Evolutionary conservation across 192 early-diverging fungal species (phyloP).

Genomic region (Bifiguratus adelaidae): DNA sequence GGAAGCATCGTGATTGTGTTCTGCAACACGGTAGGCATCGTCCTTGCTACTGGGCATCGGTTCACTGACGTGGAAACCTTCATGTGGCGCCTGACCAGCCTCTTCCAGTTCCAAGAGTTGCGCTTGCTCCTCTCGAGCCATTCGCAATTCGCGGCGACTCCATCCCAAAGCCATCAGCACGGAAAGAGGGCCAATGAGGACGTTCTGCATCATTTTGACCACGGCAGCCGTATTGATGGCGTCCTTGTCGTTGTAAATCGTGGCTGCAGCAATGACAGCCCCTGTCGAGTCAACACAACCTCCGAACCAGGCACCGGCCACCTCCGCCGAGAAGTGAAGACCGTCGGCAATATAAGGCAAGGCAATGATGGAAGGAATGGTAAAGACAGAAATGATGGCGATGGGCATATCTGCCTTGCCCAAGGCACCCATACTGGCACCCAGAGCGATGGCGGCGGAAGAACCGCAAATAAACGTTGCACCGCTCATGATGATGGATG

Average conservation of each 20-base stretch:
- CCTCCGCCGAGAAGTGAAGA: slow-evolving; percentile 19
- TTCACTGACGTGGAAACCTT: not conserved
- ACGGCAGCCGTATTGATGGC: slow-evolving; percentile 38
- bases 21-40: too few species aligned
- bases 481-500: slow-evolving; percentile 35
- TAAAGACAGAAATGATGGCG: slow-evolving; percentile 43
- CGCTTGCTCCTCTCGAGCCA: slow-evolving; percentile 5
- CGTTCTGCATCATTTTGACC: slow-evolving; percentile 43
- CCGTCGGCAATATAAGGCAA: slow-evolving; percentile 37
- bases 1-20: too few species aligned
- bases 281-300: slow-evolving; percentile 45
- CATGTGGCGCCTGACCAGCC: not conserved
- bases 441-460: slow-evolving; percentile 34
- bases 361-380: slow-evolving; percentile 39
- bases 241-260: slow-evolving; percentile 29
- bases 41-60: not conserved
- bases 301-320: slow-evolving; percentile 41
- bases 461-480: slow-evolving; percentile 45
- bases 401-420: slow-evolving; percentile 40
- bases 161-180: slow-evolving; percentile 34
- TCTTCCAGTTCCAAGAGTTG: not conserved
- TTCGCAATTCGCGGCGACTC: slow-evolving; percentile 22
- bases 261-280: slow-evolving; percentile 38
- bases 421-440: slow-evolving; percentile 26
- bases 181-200: slow-evolving; percentile 38